Conservation (phyloP, 345 rosid species). For the Clarkia xantiana region DNA sequence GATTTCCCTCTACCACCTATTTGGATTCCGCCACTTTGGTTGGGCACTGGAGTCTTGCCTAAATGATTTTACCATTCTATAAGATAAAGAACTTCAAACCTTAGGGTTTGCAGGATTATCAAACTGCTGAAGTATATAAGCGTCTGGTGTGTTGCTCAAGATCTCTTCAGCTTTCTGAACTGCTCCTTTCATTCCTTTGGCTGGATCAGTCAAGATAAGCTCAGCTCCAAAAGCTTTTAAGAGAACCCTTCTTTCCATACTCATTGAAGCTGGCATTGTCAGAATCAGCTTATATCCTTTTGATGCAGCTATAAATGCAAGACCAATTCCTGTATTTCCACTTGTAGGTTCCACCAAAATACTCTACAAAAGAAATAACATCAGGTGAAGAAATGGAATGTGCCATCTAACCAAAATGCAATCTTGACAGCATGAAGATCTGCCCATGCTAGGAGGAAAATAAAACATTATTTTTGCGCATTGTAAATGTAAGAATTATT, state of each 20-base stretch:
- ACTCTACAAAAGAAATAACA: slow-evolving; percentile 24
- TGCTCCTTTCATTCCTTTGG: slow-evolving; percentile 68
- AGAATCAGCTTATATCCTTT: slow-evolving; percentile 61
- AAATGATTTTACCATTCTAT: no score
- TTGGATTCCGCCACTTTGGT: no score
- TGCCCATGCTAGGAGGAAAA: no score
- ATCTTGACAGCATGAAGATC: no score
- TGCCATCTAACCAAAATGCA: neutral
- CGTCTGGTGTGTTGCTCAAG: slow-evolving; percentile 39
- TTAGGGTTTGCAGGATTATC: slow-evolving; percentile 84
- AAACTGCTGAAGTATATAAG: slow-evolving; percentile 72
- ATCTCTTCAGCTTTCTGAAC: slow-evolving; percentile 72
- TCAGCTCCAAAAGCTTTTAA: slow-evolving; percentile 85
- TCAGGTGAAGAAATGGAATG: slow-evolving; percentile 4
- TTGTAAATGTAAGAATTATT: no score
- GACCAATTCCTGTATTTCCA: slow-evolving; percentile 91
- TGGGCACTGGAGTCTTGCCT: no score
- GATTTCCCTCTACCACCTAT: no score
- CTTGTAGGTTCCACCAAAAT: slow-evolving; percentile 80
- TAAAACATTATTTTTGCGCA: no score
- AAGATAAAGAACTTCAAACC: slow-evolving; percentile 21
- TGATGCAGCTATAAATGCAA: slow-evolving; percentile 75
- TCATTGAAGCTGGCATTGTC: slow-evolving; percentile 75
- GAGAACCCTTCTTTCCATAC: slow-evolving; percentile 80
- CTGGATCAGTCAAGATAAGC: slow-evolving; percentile 64